Percentiles rank a stretch among this genome's conserved stretches.
phyloP scores from a whole-genome alignment of 306 rosid genomes.

The Ormosia emarginata region DNA sequence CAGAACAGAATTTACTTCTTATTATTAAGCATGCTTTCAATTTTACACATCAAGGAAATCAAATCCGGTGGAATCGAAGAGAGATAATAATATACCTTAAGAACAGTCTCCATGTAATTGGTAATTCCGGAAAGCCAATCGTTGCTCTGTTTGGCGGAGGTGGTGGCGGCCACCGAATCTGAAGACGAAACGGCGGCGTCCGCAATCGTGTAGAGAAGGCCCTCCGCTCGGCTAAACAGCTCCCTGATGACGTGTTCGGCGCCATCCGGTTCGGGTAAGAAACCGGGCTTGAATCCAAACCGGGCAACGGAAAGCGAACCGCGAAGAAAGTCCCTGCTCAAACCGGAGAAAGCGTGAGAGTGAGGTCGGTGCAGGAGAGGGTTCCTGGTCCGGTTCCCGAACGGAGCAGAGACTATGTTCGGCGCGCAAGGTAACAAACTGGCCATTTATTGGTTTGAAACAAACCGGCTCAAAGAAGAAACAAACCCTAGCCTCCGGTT shows the following conservation, averaged over 20 bases:
- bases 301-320: slow-evolving; percentile 59
- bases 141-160: slow-evolving; percentile 52
- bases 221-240: slow-evolving; percentile 65
- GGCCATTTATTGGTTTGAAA: slow-evolving; percentile 41
- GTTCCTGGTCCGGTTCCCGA: slow-evolving; percentile 34
- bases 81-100: slow-evolving; percentile 48
- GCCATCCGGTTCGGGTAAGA: slow-evolving; percentile 54
- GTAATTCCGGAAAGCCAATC: slow-evolving; percentile 96
- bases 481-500: not conserved
- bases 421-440: slow-evolving; percentile 49
- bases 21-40: not conserved
- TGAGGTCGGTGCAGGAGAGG: slow-evolving; percentile 42
- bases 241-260: slow-evolving; percentile 47
- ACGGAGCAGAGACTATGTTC: slow-evolving; percentile 39
- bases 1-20: not conserved
- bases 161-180: slow-evolving; percentile 36
- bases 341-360: slow-evolving; percentile 28
- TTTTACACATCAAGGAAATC: not conserved
- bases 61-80: not conserved
- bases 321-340: slow-evolving; percentile 40
- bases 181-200: slow-evolving; percentile 78
- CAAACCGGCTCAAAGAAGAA: not conserved
- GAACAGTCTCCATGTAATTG: slow-evolving; percentile 69
- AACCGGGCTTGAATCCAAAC: slow-evolving; percentile 55
- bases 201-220: slow-evolving; percentile 74